Base-by-base conservation (phyloP, 129 eudicot species). In the Flaveria sonorensis region DNA sequence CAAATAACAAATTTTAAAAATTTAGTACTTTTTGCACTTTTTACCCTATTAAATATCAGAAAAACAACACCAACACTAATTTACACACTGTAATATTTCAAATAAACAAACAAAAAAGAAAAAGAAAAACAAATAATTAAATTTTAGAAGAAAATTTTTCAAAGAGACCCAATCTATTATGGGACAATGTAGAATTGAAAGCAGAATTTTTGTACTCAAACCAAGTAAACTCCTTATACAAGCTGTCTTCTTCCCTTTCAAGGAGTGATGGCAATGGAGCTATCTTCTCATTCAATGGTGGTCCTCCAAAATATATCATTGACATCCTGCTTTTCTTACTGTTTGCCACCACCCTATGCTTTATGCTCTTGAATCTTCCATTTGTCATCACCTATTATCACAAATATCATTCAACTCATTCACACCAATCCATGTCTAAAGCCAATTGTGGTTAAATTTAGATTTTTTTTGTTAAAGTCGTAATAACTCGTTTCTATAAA, bases 221-320 rank as follows among this genome's bases (percentile, higher is more conserved):
- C 98, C 98, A 93, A 43, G 96, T 93, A 77, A 93, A 93, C 85
- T 93, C 98, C 46, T 90, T 88, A 80, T 93, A 93, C 96, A 90
- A 85, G 81, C 96, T 93, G 77, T 87, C 87, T 61, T 79, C 86
- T 7, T 89, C 91, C 23, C 81, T 87, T 57, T 86, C 84, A 83
- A 88, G 87, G 7, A 92, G 84, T 39, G 91, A 89, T 43, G 97
- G 81, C 86, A 92, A 81, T 81, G 97, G 97, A 45, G 92, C 93
- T 86, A 92, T 89, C 87, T 83, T 92, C 82, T 92, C 90, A 77
- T 92, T 92, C 84, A 89, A 65, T 48, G 97, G 97, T 82, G 97
- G 97, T 79, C 93, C 97, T 81, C 92, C 97, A 76, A 92, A 92
- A 77, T 86, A 92, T 48, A 92, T 92, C 97, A 92, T 92, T 77